Evolutionary conservation across 805 yeast species (phyloP).

Genomic region (Komagataella kurtzmanii): DNA sequence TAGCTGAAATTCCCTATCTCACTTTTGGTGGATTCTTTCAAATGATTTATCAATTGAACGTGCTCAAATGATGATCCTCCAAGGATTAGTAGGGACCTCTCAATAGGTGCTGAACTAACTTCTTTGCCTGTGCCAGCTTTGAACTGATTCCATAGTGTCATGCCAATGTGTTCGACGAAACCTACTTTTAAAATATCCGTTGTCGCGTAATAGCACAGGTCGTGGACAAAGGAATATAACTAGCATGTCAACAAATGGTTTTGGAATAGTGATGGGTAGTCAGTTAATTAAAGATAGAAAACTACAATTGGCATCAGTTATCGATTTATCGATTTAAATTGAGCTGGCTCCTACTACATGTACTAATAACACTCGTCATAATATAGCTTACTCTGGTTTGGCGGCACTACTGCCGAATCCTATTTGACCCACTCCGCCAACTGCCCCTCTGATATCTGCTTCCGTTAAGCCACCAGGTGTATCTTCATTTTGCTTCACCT

Average conservation of each 20-base stretch:
- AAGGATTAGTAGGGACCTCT: constrained; percentile 1
- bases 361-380: not conserved
- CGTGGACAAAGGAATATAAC: too few species aligned
- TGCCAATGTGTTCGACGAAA: not conserved
- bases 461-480: constrained; percentile 16
- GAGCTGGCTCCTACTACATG: not conserved
- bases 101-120: not conserved
- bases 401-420: constrained; percentile 4
- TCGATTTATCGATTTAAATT: too few species aligned
- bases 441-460: constrained; percentile 14
- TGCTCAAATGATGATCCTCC: constrained; percentile 2
- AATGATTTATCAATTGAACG: not conserved
- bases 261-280: not conserved
- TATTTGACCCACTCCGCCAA: constrained; percentile 1
- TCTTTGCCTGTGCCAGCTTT: not conserved
- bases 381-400: not conserved
- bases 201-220: too few species aligned
- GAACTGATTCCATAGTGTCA: not conserved
- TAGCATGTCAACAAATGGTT: not conserved
- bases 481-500: constrained; percentile 3
- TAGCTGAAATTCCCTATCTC: not conserved
- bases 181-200: too few species aligned
- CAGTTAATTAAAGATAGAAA: too few species aligned
- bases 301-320: too few species aligned
- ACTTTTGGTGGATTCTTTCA: not conserved